These are phyloP conservation scores for Besnoitia besnoiti DNA, from an alignment of 169 alveolate species.

Conservation along the genomic window DNA sequence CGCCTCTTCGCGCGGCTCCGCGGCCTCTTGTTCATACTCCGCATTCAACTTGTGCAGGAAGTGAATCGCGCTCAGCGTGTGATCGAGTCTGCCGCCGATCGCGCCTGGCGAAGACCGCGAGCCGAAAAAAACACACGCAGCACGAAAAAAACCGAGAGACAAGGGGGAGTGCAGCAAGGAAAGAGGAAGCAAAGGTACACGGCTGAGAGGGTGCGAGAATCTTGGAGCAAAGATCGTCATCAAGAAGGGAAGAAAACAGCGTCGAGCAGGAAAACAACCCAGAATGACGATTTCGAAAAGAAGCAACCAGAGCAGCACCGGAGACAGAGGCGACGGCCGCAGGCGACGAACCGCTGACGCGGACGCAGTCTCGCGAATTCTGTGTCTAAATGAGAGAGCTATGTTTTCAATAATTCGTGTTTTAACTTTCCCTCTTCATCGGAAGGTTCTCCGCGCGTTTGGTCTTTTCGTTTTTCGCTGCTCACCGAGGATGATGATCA, in stretches of 20 bases:
- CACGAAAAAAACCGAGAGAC: background rate
- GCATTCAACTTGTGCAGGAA: background rate
- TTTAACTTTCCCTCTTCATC: background rate
- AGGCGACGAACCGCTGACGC: background rate
- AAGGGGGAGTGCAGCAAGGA: background rate
- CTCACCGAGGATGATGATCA: conserved; percentile 25
- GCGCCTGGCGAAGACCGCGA: conserved; percentile 7
- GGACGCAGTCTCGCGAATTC: background rate
- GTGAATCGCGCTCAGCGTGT: background rate
- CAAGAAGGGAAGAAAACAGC: background rate
- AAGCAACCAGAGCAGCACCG: background rate
- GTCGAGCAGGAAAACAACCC: background rate
- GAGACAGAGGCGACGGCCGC: background rate
- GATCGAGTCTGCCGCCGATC: conserved; percentile 28
- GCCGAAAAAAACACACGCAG: background rate
- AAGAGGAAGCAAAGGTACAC: background rate
- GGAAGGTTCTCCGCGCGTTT: no score
- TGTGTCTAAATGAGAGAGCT: background rate
- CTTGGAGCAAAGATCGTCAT: no score
- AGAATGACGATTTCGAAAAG: background rate
- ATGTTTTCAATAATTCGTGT: background rate
- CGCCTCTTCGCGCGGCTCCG: background rate
- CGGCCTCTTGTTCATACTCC: background rate
- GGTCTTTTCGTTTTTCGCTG: background rate
- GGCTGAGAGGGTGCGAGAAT: no score